Evolutionary conservation across 495 filamentous ascomycete species (phyloP).

Genomic region (Penicillium turbatum): DNA sequence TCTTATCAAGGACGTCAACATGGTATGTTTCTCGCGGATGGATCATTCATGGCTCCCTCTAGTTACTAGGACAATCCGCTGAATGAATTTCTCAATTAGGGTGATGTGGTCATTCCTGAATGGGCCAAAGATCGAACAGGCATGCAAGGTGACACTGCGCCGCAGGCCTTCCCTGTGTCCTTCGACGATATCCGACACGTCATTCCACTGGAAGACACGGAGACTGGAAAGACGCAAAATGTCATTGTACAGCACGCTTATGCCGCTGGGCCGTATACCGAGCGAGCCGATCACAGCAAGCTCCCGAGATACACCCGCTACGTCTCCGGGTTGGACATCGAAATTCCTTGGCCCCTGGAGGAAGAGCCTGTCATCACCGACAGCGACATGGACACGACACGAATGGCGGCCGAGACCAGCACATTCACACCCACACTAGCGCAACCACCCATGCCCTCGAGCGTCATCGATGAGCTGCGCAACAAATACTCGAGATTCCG

Average conservation of each 20-base stretch:
- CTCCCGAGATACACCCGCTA: constrained; percentile 42
- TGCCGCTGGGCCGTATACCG: constrained; percentile 32
- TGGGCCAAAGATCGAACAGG: constrained; percentile 44
- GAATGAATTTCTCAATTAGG: constrained; percentile 33
- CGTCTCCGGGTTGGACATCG: constrained; percentile 44
- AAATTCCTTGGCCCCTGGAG: constrained; percentile 69
- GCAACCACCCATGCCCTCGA: constrained; percentile 69
- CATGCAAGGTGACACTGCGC: constrained; percentile 38
- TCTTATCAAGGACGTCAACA: constrained; percentile 58
- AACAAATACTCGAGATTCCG: constrained; percentile 82
- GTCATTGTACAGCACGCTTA: constrained; percentile 68
- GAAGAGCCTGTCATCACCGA: constrained; percentile 43
- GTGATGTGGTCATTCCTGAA: constrained; percentile 53
- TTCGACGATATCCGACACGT: constrained; percentile 76
- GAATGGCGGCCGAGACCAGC: constrained; percentile 66
- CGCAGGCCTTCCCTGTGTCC: constrained; percentile 51
- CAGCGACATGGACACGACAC: constrained; percentile 62
- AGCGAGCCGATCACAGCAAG: constrained; percentile 30
- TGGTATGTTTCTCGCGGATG: constrained; percentile 46
- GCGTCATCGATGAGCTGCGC: constrained; percentile 81
- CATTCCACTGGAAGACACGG: constrained; percentile 60
- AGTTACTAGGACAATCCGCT: constrained; percentile 2
- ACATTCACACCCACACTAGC: constrained; percentile 75
- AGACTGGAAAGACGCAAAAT: constrained; percentile 59
- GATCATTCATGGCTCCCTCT: not conserved